Percentiles rank a stretch among this genome's conserved stretches.
phyloP scores from a whole-genome alignment of 2,329 filamentous ascomycete species.

The Colletotrichum australisinense region DNA sequence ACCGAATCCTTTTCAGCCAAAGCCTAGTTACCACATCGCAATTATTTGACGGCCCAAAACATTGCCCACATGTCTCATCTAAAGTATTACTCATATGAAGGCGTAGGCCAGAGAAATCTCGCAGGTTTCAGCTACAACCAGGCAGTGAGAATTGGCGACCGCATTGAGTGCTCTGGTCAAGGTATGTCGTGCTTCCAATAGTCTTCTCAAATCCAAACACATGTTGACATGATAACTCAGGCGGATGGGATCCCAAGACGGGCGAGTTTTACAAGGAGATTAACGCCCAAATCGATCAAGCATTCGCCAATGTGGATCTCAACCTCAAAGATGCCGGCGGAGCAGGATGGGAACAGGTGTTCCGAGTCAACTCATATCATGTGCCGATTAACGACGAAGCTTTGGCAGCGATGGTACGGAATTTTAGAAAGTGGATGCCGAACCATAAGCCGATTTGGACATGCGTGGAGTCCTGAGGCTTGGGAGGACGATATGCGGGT shows the following conservation, averaged over 20 bases:
- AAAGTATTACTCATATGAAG: constrained; percentile 47
- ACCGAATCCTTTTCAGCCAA: neutral
- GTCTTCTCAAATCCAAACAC: too few species aligned
- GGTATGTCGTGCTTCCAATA: constrained; percentile 43
- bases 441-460: constrained; percentile 66
- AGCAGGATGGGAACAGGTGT: constrained; percentile 67
- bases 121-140: constrained; percentile 55
- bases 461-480: constrained; percentile 59
- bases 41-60: too few species aligned
- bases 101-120: constrained; percentile 43
- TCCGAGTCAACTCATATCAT: constrained; percentile 58
- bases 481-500: constrained; percentile 64
- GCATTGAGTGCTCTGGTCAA: constrained; percentile 60
- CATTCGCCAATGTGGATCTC: constrained; percentile 68
- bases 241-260: constrained; percentile 46
- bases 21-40: neutral
- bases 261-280: constrained; percentile 47
- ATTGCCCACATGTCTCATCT: constrained; percentile 43
- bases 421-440: constrained; percentile 62
- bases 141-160: constrained; percentile 59
- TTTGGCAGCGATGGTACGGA: constrained; percentile 54
- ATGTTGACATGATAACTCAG: constrained; percentile 33
- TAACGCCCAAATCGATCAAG: constrained; percentile 59
- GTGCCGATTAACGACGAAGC: constrained; percentile 53
- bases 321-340: constrained; percentile 63